Base-by-base conservation (phyloP, 2,329 filamentous ascomycete genomes). In the Didymella keratinophila region DNA sequence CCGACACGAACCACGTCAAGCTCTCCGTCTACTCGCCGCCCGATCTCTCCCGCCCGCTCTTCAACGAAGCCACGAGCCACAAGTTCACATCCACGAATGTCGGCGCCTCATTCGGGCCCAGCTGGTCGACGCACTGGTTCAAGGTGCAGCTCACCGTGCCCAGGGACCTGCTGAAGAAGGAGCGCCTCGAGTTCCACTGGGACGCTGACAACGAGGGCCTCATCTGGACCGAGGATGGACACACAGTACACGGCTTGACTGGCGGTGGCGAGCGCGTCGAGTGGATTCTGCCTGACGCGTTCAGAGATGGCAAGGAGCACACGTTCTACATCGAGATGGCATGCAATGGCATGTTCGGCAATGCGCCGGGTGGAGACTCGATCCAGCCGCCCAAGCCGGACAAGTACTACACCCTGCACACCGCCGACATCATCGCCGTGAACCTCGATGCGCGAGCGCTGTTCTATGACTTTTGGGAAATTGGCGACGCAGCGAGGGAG, bases 101-200 rank as follows among this genome's bases (percentile, higher is more conserved):
- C 53, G 93, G 94, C 58, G 84, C 89, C 57, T 87, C 83, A 7
- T 98, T 98, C 68, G 95, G 95, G 0, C 95, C 95, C 2, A 95
- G 93, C 34, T 99, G 95, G 95, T 90, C 93, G 1, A 99, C 95
- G 9, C 95, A 98, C 77, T 99, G 95, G 95, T 96, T 99, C 84
- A 91, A 88, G 69, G 86, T 97, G 55, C 81, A 89, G 56, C 80
- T 99, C 62, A 91, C 86, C 4, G 84, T 98, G 14, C 94, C 95
- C 8, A 74, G 86, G 54, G 81, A 91, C 12, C 85, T 97, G 70
- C 80, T 78, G 25, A 80, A 92, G 63, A 92, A 95, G 70, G 87
- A 93, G 66, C 88, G 90, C 45, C 83, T 99, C n/a, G 93, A 98
- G 78, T 88, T 98, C 57, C 93, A 97, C 71, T 99, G 95, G 94